phyloP scores from a whole-genome alignment of 257 asterid species.

The Knoxia roxburghii region DNA sequence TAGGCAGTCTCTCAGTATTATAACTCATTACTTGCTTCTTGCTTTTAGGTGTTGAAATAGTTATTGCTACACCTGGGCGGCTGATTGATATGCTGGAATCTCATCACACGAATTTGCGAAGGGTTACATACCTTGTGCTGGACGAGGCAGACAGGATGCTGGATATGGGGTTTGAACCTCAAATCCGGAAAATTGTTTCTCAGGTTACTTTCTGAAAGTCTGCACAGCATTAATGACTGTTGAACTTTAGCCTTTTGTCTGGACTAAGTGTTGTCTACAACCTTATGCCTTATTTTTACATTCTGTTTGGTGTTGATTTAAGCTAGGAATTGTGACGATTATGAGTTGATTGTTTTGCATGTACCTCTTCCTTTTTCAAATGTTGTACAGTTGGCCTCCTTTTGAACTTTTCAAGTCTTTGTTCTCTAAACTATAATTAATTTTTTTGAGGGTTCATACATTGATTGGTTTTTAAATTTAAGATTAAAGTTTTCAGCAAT shows the following conservation, averaged over 20 bases:
- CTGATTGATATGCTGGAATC: constrained; percentile 90
- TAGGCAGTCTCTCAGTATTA: constrained; percentile 7
- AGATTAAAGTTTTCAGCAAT: background rate
- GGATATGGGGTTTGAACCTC: constrained; percentile 97
- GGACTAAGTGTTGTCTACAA: background rate
- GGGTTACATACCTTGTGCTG: constrained; percentile 89
- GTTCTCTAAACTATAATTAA: background rate
- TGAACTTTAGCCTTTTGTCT: background rate
- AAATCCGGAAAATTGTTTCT: constrained; percentile 71
- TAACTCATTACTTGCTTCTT: constrained; percentile 16
- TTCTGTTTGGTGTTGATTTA: background rate
- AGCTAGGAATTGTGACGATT: background rate
- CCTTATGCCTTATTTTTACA: background rate
- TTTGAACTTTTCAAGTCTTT: background rate
- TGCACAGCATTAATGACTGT: background rate
- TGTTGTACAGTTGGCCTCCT: background rate
- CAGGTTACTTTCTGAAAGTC: constrained; percentile 45
- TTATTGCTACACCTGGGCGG: constrained; percentile 94
- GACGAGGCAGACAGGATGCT: constrained; percentile 97
- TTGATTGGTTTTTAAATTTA: background rate
- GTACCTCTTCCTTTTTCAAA: background rate
- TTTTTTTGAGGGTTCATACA: background rate
- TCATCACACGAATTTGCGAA: constrained; percentile 78
- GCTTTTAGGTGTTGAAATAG: constrained; percentile 73
- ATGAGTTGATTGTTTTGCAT: background rate